Base-by-base conservation (phyloP, 106 monocot species). In the Acorus gramineus region DNA sequence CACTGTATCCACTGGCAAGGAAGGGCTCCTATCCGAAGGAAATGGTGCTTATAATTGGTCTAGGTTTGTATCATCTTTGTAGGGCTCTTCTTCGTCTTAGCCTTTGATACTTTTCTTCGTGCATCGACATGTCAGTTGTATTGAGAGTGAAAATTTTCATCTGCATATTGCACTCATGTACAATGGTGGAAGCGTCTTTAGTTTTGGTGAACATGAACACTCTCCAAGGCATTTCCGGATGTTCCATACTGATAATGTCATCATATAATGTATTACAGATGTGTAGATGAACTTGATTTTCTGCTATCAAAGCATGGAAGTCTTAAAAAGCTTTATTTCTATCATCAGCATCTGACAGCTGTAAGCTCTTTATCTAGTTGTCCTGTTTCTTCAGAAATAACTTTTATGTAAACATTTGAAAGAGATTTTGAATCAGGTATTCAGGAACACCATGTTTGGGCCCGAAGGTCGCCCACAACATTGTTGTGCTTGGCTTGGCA, bases 391-490 rank as follows among this genome's bases (percentile, higher is more conserved):
- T 46, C 11, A 42, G 8, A 42, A 28, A 28, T 28, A 28, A 28
- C 28, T 28, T 28, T 28, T 28, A 28, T 28, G 28, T 28, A 28
- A 28, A 28, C 1, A 28, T 28, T 28, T 28, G 28, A 28, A 28
- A 28, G 28, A 28, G 1, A 28, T 28, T 28, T 63, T 14, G 62
- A 69, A 65, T 62, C 85, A 98, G 96, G 96, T 98, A 8, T 98
- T 98, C 52, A 84, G 90, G 68, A 98, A 92, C 70, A 98, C 96
- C 52, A 98, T 98, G 91, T 98, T 98, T 79, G 96, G 96, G 66
- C 96, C 96, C 6, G 91, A 98, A 77, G 96, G 96, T 49, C 90
- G 79, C 43, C 92, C 96, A 63, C 88, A 98, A 13, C 96, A 98
- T 68, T 98, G 96, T 65, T 91, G 85, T 79, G 87, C 96, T 8